Conservation (phyloP, 1,284 basidiomycete species). For the Puccinia hordei region DNA sequence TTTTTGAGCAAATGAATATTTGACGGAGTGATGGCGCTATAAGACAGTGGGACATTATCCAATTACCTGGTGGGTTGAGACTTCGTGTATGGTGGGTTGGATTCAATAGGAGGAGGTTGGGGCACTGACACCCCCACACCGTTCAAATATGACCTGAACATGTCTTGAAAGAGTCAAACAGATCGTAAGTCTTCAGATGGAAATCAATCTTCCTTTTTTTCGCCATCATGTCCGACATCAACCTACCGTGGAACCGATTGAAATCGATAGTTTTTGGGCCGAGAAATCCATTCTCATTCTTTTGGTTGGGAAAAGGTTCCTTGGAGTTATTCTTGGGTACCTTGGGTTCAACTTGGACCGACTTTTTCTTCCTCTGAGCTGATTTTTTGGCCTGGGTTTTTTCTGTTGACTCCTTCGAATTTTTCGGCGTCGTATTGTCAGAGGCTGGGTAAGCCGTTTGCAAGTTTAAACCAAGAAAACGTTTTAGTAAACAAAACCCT, state of each 20-base stretch:
- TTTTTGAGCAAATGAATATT: no score
- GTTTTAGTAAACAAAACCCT: not conserved
- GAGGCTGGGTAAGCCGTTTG: not conserved
- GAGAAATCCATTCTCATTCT: not conserved
- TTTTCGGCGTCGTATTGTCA: not conserved
- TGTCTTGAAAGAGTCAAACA: not conserved
- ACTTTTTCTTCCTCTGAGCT: not conserved
- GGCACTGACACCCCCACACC: no score
- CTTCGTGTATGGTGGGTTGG: no score
- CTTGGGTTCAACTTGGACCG: not conserved
- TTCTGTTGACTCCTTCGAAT: not conserved
- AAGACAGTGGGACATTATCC: no score
- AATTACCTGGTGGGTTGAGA: conserved; percentile 4
- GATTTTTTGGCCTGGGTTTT: not conserved
- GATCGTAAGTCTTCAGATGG: not conserved
- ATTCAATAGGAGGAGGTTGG: not conserved
- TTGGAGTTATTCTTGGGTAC: not conserved
- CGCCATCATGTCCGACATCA: not conserved
- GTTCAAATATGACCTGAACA: not conserved
- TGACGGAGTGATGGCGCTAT: not conserved
- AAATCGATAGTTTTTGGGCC: not conserved
- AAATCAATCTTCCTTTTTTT: not conserved
- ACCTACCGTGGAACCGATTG: not conserved
- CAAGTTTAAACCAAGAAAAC: not conserved
- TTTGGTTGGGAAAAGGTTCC: not conserved